phyloP scores from a whole-genome alignment of 1,284 basidiomycete species.

The Sporisorium exsertum region DNA sequence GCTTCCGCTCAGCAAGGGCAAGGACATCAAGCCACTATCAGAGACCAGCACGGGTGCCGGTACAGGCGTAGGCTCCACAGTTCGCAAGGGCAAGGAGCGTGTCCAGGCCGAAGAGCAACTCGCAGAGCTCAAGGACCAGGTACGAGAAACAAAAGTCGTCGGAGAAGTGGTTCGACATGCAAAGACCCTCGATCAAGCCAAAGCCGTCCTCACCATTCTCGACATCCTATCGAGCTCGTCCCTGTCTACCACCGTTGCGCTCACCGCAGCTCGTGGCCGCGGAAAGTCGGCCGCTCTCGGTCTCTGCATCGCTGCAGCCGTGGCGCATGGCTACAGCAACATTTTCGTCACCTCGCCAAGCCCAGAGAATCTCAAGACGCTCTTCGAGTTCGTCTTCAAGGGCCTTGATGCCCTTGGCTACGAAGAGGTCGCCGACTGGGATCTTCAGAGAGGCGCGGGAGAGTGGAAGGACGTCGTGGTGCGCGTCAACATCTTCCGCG shows the following conservation, averaged over 20 bases:
- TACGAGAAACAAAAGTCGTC: constrained; percentile 86
- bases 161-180: constrained; percentile 91
- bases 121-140: constrained; percentile 81
- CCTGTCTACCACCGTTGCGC: constrained; percentile 90
- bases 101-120: constrained; percentile 76
- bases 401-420: constrained; percentile 94
- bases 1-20: constrained; percentile 93
- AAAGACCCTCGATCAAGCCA: constrained; percentile 86
- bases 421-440: constrained; percentile 97
- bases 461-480: constrained; percentile 97
- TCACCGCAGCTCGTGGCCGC: constrained; percentile 93
- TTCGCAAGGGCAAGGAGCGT: constrained; percentile 73
- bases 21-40: constrained; percentile 84
- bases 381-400: constrained; percentile 99
- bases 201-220: constrained; percentile 64
- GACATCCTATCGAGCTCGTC: constrained; percentile 70
- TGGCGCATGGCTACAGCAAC: constrained; percentile 95
- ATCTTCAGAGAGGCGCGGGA: constrained; percentile 94
- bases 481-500: constrained; percentile 90
- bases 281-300: constrained; percentile 97
- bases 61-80: constrained; percentile 61
- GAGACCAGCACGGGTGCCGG: constrained; percentile 70
- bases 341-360: constrained; percentile 98
- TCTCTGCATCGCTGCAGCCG: constrained; percentile 89
- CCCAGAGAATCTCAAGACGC: constrained; percentile 95